Percentiles rank a stretch among this genome's conserved stretches.
phyloP scores from a whole-genome alignment of 192 early-diverging fungal genomes.

The Coemansia sp. region DNA sequence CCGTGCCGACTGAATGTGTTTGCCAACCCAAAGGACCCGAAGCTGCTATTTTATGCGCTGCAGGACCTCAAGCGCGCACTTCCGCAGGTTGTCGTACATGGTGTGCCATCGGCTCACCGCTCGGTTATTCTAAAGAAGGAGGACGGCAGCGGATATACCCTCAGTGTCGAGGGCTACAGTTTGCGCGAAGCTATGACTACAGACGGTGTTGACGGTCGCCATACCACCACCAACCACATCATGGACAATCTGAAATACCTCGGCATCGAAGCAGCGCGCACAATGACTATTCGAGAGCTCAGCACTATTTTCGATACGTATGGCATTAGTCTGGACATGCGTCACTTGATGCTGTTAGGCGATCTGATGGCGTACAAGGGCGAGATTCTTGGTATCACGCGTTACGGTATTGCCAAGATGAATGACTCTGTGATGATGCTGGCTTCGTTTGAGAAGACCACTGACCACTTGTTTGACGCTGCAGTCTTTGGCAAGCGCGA shows the following conservation, averaged over 20 bases:
- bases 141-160: slow-evolving; percentile 49
- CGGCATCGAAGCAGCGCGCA: slow-evolving; percentile 94
- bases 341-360: slow-evolving; percentile 94
- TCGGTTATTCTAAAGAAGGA: slow-evolving; percentile 68
- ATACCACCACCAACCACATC: slow-evolving; percentile 85
- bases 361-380: slow-evolving; percentile 99
- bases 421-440: slow-evolving; percentile 99
- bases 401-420: slow-evolving; percentile 99
- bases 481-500: slow-evolving; percentile 94
- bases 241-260: slow-evolving; percentile 87
- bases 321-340: slow-evolving; percentile 90
- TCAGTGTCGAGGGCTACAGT: slow-evolving; percentile 93
- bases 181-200: slow-evolving; percentile 92
- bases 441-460: slow-evolving; percentile 99
- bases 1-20: slow-evolving; percentile 68
- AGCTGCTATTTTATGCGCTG: slow-evolving; percentile 67
- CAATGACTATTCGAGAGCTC: slow-evolving; percentile 90
- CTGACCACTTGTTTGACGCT: slow-evolving; percentile 98
- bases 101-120: slow-evolving; percentile 76
- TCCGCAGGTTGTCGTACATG: slow-evolving; percentile 86
- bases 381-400: slow-evolving; percentile 96
- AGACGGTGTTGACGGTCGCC: slow-evolving; percentile 81
- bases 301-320: slow-evolving; percentile 79
- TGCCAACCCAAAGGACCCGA: slow-evolving; percentile 60
- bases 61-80: slow-evolving; percentile 82